Conservation (phyloP, 148 eudicot species). For the Rhododendron henanense region DNA sequence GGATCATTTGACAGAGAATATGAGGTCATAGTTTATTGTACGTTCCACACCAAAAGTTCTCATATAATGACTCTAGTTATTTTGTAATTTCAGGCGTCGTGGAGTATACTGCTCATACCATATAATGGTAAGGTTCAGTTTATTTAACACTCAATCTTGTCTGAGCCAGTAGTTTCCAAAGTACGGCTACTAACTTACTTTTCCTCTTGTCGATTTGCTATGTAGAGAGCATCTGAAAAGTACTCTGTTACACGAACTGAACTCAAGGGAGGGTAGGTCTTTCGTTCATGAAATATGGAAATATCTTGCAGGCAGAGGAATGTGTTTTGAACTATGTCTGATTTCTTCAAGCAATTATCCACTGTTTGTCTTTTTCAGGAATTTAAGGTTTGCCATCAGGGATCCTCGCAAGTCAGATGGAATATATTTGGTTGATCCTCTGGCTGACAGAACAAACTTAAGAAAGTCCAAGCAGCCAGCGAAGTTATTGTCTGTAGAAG, state of each 20-base stretch:
- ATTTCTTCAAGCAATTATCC: slow-evolving; percentile 2
- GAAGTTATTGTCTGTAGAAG: slow-evolving; percentile 80
- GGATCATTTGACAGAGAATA: neutral
- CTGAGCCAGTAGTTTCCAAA: neutral
- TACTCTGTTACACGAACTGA: slow-evolving; percentile 65
- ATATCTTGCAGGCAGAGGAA: neutral
- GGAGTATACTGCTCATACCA: slow-evolving; percentile 77
- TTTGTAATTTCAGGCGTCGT: slow-evolving; percentile 55
- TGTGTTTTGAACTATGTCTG: neutral
- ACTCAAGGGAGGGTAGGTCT: slow-evolving; percentile 87
- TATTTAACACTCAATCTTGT: slow-evolving; percentile 2
- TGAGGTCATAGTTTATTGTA: neutral
- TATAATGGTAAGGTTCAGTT: slow-evolving; percentile 48
- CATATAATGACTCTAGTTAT: neutral
- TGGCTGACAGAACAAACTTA: slow-evolving; percentile 34
- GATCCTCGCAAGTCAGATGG: slow-evolving; percentile 61
- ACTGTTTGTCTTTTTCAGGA: slow-evolving; percentile 37
- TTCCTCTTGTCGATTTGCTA: neutral
- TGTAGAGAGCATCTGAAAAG: slow-evolving; percentile 66
- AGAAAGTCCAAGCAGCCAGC: slow-evolving; percentile 43
- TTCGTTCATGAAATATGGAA: neutral
- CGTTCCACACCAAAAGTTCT: neutral
- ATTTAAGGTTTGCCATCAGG: slow-evolving; percentile 74
- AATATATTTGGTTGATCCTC: slow-evolving; percentile 65
- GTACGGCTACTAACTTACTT: neutral